These are phyloP conservation scores for Talaromyces ruber DNA, from an alignment of 495 filamentous ascomycete genomes.

Conservation along the genomic window DNA sequence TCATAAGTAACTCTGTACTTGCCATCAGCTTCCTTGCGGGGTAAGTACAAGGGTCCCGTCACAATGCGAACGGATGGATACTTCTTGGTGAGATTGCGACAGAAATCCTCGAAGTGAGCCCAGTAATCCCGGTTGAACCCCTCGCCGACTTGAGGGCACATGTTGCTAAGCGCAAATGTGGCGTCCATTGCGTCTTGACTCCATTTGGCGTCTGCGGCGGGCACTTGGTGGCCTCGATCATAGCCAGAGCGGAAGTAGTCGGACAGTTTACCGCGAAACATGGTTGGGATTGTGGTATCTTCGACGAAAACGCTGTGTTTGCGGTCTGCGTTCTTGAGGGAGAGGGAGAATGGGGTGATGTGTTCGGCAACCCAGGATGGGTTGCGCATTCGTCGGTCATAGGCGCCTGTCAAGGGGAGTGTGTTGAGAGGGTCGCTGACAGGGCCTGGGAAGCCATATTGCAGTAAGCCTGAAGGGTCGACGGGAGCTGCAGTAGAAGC, in stretches of 20 bases:
- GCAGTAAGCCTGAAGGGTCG: slow-evolving; percentile 81
- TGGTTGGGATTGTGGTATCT: slow-evolving; percentile 66
- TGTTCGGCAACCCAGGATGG: slow-evolving; percentile 95
- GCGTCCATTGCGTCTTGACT: slow-evolving; percentile 87
- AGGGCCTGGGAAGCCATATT: slow-evolving; percentile 96
- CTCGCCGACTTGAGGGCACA: slow-evolving; percentile 96
- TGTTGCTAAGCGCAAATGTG: slow-evolving; percentile 87
- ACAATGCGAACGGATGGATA: slow-evolving; percentile 88
- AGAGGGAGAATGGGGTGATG: slow-evolving; percentile 84
- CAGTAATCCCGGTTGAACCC: slow-evolving; percentile 99
- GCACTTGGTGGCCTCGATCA: slow-evolving; percentile 72
- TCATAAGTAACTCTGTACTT: slow-evolving; percentile 96
- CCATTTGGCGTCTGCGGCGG: slow-evolving; percentile 95
- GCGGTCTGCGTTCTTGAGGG: slow-evolving; percentile 67
- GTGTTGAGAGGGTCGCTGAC: slow-evolving; percentile 71
- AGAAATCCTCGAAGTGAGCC: slow-evolving; percentile 98
- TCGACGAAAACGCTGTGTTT: slow-evolving; percentile 77
- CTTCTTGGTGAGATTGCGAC: slow-evolving; percentile 65
- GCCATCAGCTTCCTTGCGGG: slow-evolving; percentile 69
- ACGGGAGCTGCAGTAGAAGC: slow-evolving; percentile 43
- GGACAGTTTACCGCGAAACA: slow-evolving; percentile 80
- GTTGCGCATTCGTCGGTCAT: slow-evolving; percentile 86
- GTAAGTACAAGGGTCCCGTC: slow-evolving; percentile 89
- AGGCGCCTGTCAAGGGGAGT: slow-evolving; percentile 69
- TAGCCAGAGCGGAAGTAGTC: slow-evolving; percentile 91